These are phyloP conservation scores for Thalassiosira sp. DNA, from an alignment of 352 stramenopile species.

Conservation along the genomic window DNA sequence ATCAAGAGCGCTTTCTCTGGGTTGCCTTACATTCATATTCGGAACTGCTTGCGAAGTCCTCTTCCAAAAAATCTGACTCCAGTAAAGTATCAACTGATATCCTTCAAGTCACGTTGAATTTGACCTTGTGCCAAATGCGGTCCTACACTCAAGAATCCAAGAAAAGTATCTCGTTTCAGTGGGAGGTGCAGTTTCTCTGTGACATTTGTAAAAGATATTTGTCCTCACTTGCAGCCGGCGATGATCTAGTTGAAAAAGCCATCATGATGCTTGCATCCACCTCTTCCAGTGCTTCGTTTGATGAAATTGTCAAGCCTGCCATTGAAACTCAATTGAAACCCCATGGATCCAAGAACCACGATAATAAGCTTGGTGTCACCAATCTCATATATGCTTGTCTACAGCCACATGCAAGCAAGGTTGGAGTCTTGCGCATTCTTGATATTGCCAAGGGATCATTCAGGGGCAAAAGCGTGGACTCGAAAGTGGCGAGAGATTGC, in stretches of 20 bases:
- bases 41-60: slow-evolving; percentile 11
- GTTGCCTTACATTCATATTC: slow-evolving; percentile 41
- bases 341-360: neutral
- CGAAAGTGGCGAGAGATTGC: slow-evolving; percentile 32
- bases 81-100: neutral
- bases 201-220: slow-evolving; percentile 32
- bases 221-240: neutral
- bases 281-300: slow-evolving; percentile 30
- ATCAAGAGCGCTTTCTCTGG: slow-evolving; percentile 44
- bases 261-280: slow-evolving; percentile 37
- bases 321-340: slow-evolving; percentile 22
- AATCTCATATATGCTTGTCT: slow-evolving; percentile 37
- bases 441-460: slow-evolving; percentile 28
- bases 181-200: slow-evolving; percentile 34
- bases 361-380: too few relatives aligned
- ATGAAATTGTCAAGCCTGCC: slow-evolving; percentile 39
- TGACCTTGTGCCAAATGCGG: slow-evolving; percentile 42
- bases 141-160: slow-evolving; percentile 44
- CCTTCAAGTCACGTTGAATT: slow-evolving; percentile 17
- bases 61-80: too few relatives aligned
- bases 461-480: slow-evolving; percentile 10
- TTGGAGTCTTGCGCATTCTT: slow-evolving; percentile 31
- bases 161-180: slow-evolving; percentile 31
- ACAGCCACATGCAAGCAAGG: slow-evolving; percentile 22
- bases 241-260: slow-evolving; percentile 9